Evolutionary conservation across 306 rosid species (phyloP).

Genomic region (Prunus mongolica): DNA sequence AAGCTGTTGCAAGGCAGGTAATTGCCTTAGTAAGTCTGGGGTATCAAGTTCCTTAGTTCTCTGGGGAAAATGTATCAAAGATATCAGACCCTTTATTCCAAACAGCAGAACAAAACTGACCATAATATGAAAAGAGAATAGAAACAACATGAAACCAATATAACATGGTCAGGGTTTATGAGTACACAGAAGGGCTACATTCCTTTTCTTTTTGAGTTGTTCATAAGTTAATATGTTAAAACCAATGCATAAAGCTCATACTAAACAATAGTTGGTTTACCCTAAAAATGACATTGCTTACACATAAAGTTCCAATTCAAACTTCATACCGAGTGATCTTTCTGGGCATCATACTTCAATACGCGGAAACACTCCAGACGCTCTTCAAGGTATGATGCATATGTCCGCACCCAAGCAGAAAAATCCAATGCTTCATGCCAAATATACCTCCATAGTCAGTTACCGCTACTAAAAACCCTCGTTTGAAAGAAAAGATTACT

Average conservation of each 20-base stretch:
- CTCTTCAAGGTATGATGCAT: slow-evolving; percentile 22
- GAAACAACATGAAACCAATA: neutral
- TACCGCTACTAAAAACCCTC: neutral
- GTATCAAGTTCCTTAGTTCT: slow-evolving; percentile 13
- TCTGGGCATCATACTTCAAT: slow-evolving; percentile 18
- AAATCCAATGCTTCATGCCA: slow-evolving; percentile 13
- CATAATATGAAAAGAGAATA: neutral
- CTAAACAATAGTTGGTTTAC: neutral
- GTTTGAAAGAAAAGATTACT: neutral
- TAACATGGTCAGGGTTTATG: too few species aligned
- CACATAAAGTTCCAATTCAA: neutral
- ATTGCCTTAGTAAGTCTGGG: slow-evolving; percentile 3
- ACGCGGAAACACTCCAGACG: slow-evolving; percentile 4
- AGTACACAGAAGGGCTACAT: neutral
- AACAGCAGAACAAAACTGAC: neutral
- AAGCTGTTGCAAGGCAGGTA: slow-evolving; percentile 20
- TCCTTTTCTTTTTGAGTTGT: neutral
- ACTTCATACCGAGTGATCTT: slow-evolving; percentile 11
- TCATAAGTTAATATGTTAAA: neutral
- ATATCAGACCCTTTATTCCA: neutral
- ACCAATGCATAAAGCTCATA: neutral
- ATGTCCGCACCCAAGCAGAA: slow-evolving; percentile 9
- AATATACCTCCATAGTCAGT: neutral
- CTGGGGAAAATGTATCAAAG: neutral
- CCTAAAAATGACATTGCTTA: neutral